A percentile compares a stretch with the other conserved stretches of the same genome.
These are phyloP conservation scores for Puccinia hordei DNA, from an alignment of 1,284 basidiomycete genomes.

Conservation along the genomic window DNA sequence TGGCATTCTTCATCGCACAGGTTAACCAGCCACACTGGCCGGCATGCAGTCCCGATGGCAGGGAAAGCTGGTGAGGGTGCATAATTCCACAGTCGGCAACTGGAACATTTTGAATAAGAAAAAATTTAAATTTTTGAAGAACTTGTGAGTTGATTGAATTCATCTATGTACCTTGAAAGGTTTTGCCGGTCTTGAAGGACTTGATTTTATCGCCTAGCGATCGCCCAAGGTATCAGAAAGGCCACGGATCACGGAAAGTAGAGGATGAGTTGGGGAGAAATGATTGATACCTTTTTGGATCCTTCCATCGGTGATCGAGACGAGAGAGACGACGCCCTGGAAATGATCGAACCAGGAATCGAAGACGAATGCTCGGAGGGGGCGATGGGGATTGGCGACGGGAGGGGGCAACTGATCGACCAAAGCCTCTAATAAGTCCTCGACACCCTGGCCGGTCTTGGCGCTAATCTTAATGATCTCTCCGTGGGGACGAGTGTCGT, in stretches of 20 bases:
- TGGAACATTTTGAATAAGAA: neutral
- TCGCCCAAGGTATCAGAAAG: neutral
- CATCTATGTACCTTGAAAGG: slow-evolving; percentile 32
- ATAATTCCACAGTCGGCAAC: slow-evolving; percentile 48
- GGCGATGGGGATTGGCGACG: slow-evolving; percentile 59
- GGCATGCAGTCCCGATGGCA: slow-evolving; percentile 35
- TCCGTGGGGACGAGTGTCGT: slow-evolving; percentile 61
- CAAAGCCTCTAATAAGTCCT: slow-evolving; percentile 75
- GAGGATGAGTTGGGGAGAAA: neutral
- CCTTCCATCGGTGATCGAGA: slow-evolving; percentile 70
- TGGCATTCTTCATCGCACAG: slow-evolving; percentile 97
- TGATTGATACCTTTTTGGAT: slow-evolving; percentile 63
- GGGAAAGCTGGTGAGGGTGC: slow-evolving; percentile 44
- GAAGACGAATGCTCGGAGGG: slow-evolving; percentile 83
- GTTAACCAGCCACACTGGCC: slow-evolving; percentile 59
- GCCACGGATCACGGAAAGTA: neutral
- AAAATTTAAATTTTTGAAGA: neutral
- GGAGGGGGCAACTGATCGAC: slow-evolving; percentile 81
- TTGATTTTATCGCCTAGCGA: slow-evolving; percentile 45
- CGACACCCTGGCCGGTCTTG: slow-evolving; percentile 83
- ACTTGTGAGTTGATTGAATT: neutral
- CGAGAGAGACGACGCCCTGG: slow-evolving; percentile 89
- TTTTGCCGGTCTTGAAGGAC: slow-evolving; percentile 45
- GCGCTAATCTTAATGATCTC: slow-evolving; percentile 78
- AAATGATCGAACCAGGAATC: slow-evolving; percentile 92